phyloP scores from a whole-genome alignment of 208 protist genomes.

The Spongospora subterranea region DNA sequence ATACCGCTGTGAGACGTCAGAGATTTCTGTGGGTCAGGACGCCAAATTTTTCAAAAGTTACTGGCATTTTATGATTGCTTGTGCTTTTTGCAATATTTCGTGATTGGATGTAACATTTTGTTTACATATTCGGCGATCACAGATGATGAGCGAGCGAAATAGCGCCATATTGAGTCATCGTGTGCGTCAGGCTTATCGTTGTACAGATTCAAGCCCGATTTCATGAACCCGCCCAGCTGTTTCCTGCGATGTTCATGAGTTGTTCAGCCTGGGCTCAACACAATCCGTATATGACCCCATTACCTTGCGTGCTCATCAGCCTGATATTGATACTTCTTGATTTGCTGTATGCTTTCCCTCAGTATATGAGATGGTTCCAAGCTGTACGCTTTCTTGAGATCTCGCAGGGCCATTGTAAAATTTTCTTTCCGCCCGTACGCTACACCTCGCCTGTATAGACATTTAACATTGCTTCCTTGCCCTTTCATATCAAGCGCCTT shows the following conservation, averaged over 20 bases:
- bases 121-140: too few species aligned
- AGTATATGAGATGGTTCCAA: neutral
- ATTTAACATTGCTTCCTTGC: slow-evolving; percentile 18
- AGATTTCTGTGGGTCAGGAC: too few species aligned
- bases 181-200: neutral
- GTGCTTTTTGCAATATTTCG: too few species aligned
- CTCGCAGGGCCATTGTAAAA: neutral
- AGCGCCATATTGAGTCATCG: neutral
- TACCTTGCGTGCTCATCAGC: slow-evolving; percentile 5
- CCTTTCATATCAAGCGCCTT: neutral
- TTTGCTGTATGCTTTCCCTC: neutral
- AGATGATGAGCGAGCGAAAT: too few species aligned
- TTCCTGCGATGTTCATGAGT: neutral
- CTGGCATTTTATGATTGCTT: too few species aligned
- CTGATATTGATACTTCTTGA: neutral
- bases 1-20: too few species aligned
- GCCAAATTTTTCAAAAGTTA: too few species aligned
- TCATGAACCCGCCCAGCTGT: neutral
- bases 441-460: slow-evolving; percentile 25
- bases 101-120: too few species aligned
- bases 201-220: neutral
- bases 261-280: neutral
- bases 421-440: slow-evolving; percentile 3
- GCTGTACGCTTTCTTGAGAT: neutral
- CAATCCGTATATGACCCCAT: neutral